Conservation (phyloP, 1,284 basidiomycete genomes). For the Apiotrichum domesticum region DNA sequence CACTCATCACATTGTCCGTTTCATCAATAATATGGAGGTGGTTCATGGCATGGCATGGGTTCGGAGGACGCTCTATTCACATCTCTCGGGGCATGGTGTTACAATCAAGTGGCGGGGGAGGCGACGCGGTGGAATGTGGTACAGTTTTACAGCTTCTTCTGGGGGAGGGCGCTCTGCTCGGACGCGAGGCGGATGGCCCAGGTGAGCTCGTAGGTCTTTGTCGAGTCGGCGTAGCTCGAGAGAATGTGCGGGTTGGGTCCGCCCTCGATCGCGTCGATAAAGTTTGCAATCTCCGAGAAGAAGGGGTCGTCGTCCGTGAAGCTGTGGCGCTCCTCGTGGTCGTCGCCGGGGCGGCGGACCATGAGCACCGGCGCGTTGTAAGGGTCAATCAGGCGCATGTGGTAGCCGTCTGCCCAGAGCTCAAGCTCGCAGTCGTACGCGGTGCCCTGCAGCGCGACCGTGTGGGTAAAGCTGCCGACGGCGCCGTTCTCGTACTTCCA, state of each 20-base stretch:
- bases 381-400: constrained; percentile 72
- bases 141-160: constrained; percentile 63
- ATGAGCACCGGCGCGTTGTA: constrained; percentile 67
- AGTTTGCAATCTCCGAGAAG: constrained; percentile 81
- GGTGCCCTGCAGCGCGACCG: constrained; percentile 78
- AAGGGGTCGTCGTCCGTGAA: constrained; percentile 83
- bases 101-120: too few relatives aligned
- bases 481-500: constrained; percentile 88
- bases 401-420: constrained; percentile 69
- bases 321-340: constrained; percentile 66
- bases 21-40: too few relatives aligned
- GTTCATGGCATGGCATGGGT: too few relatives aligned
- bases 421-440: constrained; percentile 91
- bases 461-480: constrained; percentile 80
- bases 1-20: too few relatives aligned
- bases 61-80: too few relatives aligned
- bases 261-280: constrained; percentile 70
- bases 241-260: constrained; percentile 44
- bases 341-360: constrained; percentile 76
- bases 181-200: constrained; percentile 3
- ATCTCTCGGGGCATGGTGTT: too few relatives aligned
- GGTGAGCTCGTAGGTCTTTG: constrained; percentile 64
- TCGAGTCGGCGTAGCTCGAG: constrained; percentile 60
- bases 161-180: not conserved
- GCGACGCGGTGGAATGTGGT: too few relatives aligned